Evolutionary conservation across 192 early-diverging fungal species (phyloP).

Genomic region (Chytriomyces sp.): DNA sequence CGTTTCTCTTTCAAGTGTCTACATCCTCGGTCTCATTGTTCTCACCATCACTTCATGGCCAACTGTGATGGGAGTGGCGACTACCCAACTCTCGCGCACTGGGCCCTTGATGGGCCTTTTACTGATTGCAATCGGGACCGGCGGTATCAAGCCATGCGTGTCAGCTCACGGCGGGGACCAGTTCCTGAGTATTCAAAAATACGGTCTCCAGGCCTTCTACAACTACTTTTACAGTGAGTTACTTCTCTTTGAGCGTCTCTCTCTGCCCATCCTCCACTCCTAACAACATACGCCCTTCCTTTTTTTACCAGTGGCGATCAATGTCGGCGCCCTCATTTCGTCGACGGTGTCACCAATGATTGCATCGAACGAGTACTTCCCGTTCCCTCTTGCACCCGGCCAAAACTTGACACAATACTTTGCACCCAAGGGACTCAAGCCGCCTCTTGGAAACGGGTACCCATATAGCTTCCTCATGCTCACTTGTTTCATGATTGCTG

Average conservation of each 20-base stretch:
- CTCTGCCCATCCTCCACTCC: not conserved
- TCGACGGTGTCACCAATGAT: constrained; percentile 58
- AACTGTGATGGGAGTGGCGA: constrained; percentile 42
- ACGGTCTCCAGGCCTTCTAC: constrained; percentile 60
- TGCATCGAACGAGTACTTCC: not conserved
- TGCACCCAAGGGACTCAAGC: constrained; percentile 28
- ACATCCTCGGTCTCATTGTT: constrained; percentile 57
- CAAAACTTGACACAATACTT: constrained; percentile 4
- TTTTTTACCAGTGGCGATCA: constrained; percentile 51
- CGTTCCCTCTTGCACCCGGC: constrained; percentile 27
- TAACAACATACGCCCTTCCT: constrained; percentile 24
- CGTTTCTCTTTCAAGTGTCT: constrained; percentile 48
- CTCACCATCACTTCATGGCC: constrained; percentile 59
- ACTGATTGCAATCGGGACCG: constrained; percentile 65
- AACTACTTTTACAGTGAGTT: constrained; percentile 48
- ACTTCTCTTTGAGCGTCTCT: constrained; percentile 7
- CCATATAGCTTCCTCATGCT: constrained; percentile 52
- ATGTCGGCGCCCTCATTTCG: constrained; percentile 61
- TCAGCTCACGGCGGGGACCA: constrained; percentile 64
- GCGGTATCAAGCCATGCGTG: constrained; percentile 72
- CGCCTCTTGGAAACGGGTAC: constrained; percentile 52
- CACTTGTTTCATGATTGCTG: constrained; percentile 51
- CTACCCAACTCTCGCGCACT: constrained; percentile 12
- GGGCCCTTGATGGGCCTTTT: constrained; percentile 43
- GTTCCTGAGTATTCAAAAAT: constrained; percentile 53